These are phyloP conservation scores for Pestalotiopsis sp. DNA, from an alignment of 2,329 filamentous ascomycete species.

Conservation along the genomic window DNA sequence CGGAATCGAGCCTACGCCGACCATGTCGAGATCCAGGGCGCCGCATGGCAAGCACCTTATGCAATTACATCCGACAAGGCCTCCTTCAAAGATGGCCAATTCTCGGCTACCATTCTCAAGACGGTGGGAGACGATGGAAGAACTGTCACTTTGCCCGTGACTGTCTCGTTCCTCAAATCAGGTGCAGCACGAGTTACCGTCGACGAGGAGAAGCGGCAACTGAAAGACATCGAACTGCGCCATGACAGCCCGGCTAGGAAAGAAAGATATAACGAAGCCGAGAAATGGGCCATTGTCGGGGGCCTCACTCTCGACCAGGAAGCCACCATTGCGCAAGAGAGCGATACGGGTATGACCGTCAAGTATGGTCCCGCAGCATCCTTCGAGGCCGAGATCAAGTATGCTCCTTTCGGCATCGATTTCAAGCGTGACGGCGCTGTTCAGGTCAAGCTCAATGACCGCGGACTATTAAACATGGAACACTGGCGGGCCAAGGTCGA, in stretches of 20 bases:
- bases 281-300: slow-evolving; percentile 84
- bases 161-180: slow-evolving; percentile 85
- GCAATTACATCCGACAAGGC: slow-evolving; percentile 72
- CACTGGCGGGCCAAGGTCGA: slow-evolving; percentile 93
- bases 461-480: slow-evolving; percentile 89
- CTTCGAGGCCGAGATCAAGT: slow-evolving; percentile 82
- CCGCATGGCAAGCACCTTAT: slow-evolving; percentile 81
- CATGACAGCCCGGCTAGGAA: slow-evolving; percentile 85
- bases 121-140: slow-evolving; percentile 67
- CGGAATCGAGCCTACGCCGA: slow-evolving; percentile 92
- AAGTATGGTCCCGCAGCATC: slow-evolving; percentile 76
- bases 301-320: slow-evolving; percentile 73
- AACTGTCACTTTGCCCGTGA: slow-evolving; percentile 79
- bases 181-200: slow-evolving; percentile 85
- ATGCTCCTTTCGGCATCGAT: slow-evolving; percentile 81
- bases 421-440: slow-evolving; percentile 83
- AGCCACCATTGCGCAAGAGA: slow-evolving; percentile 69
- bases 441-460: slow-evolving; percentile 87
- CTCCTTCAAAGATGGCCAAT: slow-evolving; percentile 76
- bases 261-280: slow-evolving; percentile 91
- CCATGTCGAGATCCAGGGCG: slow-evolving; percentile 64
- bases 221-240: slow-evolving; percentile 85
- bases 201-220: slow-evolving; percentile 88
- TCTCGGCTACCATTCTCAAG: slow-evolving; percentile 84
- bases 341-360: slow-evolving; percentile 71